Base-by-base conservation (phyloP, 441 rosid genomes). In the Adansonia madagascariensis region DNA sequence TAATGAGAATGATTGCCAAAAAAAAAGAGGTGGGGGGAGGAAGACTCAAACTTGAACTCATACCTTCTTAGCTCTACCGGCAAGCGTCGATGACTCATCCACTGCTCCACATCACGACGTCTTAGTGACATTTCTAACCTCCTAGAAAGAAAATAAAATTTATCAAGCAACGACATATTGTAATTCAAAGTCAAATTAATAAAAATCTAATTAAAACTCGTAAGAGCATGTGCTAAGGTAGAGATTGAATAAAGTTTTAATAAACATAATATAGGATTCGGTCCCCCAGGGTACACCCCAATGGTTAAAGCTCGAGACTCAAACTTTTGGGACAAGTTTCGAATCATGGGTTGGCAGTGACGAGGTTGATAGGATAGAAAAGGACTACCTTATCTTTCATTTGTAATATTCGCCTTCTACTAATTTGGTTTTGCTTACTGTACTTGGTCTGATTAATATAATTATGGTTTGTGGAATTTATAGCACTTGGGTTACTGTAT, bases 71-170 rank as follows among this genome's bases (percentile, higher is more conserved):
- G 83, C 11, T 78, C 83, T 68, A 81, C 88, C 3, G 99, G 98
- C 80, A 93, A 83, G 74, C 91, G 89, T 9, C 98, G 87, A 84
- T 86, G 98, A 62, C 91, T 91, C 98, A 95, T 93, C 97, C 98
- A 95, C 59, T 88, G 94, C 81, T 92, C 94, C 79, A 95, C 89
- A 84, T 95, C 99, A 62, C 97, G 97, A 18, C 86, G 88, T 82
- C 97, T 91, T 66, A 91, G 81, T 53, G 93, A 85, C 97, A 88
- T 91, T 85, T 93, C 97, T 82, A 90, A 76, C 84, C 91, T 89
- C 93, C 97, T 95, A 79, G 39, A 53, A 22, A 57, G 43, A 70
- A 31, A 56, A 46, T 1, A 81, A 84, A 43, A 68, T 71, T 65
- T 69, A 69, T 12, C 27, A 75, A 76, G 74, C 46, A 77, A 55